Evolutionary conservation across 2,329 filamentous ascomycete species (phyloP), one percentile per base, ranked within the genome.

Genomic region (Penicillium sp.): DNA sequence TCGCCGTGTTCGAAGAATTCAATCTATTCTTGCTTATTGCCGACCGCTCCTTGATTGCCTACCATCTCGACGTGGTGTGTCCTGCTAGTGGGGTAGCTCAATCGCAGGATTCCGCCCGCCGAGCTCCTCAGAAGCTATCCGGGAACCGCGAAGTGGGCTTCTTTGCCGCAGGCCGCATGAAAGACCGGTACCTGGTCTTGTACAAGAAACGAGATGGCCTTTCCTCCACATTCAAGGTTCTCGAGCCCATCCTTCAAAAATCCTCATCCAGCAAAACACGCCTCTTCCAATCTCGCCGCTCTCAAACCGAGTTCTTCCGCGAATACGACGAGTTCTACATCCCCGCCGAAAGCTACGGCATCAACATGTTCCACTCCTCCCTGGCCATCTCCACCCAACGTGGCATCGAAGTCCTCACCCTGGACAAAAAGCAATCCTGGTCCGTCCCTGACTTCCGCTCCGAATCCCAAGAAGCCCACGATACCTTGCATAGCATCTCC

Each of bases 301-400:
- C 90, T 18, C 85, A 83, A 53, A 96, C 92, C 0, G 94, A 99
- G 63, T 92, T 92, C 63, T 99, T 97, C 84, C 88, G 94, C 56
- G 94, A 99, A 68, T 99, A 92, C 69, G 94, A 99, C 75, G 94
- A 97, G 62, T 99, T 99, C 74, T 99, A 97, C 74, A 92, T 99
- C 62, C 94, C 94, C 0, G 87, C 89, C 2, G 95, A 99, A 69
- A 96, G 91, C 71, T 96, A 88, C 71, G 90, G 89, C 43, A 88
- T 99, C 68, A 97, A 96, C 71, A 83, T 99, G 46, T 99, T 97
- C 82, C 90, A 96, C 69, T 90, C 88, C 0, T 95, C 91, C 55
- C 88, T 99, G 47, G 90, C 94, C 9, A 90, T 99, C 43, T 87
- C 90, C 18, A 97, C 92, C 0, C 83, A 90, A 36, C 90, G 91